phyloP scores from a whole-genome alignment of 805 yeast genomes.

The Teunomyces cretensis region DNA sequence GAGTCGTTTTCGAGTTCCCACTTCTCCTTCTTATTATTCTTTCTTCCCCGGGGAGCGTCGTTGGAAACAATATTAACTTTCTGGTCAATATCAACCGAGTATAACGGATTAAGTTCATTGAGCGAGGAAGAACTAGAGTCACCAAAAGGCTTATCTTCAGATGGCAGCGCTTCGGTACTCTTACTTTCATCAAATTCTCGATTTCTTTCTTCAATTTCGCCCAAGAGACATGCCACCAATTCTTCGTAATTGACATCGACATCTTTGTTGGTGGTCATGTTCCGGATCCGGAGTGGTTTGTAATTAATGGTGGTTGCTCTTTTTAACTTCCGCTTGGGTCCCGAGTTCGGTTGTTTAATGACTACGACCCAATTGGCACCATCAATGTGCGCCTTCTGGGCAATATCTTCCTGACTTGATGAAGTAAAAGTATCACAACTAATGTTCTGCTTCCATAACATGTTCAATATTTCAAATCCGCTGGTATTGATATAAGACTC shows the following conservation, averaged over 20 bases:
- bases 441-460: constrained; percentile 76
- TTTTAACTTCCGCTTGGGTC: constrained; percentile 29
- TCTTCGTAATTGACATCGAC: constrained; percentile 74
- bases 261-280: constrained; percentile 60
- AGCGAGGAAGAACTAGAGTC: constrained; percentile 12
- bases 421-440: constrained; percentile 61
- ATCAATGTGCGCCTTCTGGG: constrained; percentile 60
- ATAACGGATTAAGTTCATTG: constrained; percentile 11
- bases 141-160: constrained; percentile 5
- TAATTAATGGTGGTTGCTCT: constrained; percentile 43
- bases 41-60: constrained; percentile 78
- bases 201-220: constrained; percentile 27
- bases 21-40: constrained; percentile 70
- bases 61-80: constrained; percentile 69
- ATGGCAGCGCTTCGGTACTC: constrained; percentile 17
- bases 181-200: constrained; percentile 15
- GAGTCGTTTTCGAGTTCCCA: constrained; percentile 78
- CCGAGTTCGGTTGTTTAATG: constrained; percentile 62
- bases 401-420: constrained; percentile 56
- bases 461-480: constrained; percentile 62
- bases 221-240: constrained; percentile 36
- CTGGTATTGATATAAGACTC: constrained; percentile 53
- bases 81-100: constrained; percentile 42
- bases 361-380: constrained; percentile 77
- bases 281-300: constrained; percentile 75